Base-by-base conservation (phyloP, 495 filamentous ascomycete species). In the Sporormia fimetaria region DNA sequence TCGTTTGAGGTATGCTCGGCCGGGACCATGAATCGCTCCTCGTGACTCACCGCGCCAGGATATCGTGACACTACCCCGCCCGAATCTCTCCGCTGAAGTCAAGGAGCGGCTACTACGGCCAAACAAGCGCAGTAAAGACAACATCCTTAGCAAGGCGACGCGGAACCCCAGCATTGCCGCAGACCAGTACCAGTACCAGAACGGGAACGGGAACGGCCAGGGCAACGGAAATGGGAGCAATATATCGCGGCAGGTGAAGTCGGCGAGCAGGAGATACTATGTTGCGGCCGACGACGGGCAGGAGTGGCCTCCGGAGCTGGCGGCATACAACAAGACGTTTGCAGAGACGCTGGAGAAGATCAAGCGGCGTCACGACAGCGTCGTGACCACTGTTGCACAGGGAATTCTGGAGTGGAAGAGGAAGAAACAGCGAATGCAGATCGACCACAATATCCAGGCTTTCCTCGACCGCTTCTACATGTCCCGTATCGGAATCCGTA, bases 401-500 rank as follows among this genome's bases (percentile, higher is more conserved):
- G 90, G 90, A 33, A 94, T 98, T 48, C 69, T 94, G 33, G 90
- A 98, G 64, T 98, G 92, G 69, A 98, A 98, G 64, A 82, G 90
- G 29, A 90, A 80, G 56, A 76, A 85, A 40, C 90, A 98, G 67
- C 76, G 90, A 29, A 88, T 96, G 81, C 92, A 96, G 58, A 98
- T 98, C 57, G 90, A 96, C 64, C 78, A 84, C 40, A 90, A 85
- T 38, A 94, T 98, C 35, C 90, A 98, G 58, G 75, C 80, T 35
- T 98, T 98, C 65, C 76, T 98, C 40, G 90, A 98, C 64, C 82
- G 90, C 35, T 98, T 98, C 59, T 98, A 98, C 67, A 98, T 98
- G 90, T 94, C 86, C 23, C 86, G 90, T n/a, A 98, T 98, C 48
- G 90, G 90, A 48, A 98, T 98, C 39, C 83, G 90, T 46, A 98